Conservation (phyloP, 1,284 basidiomycete species). For the Ustilago hordei region DNA sequence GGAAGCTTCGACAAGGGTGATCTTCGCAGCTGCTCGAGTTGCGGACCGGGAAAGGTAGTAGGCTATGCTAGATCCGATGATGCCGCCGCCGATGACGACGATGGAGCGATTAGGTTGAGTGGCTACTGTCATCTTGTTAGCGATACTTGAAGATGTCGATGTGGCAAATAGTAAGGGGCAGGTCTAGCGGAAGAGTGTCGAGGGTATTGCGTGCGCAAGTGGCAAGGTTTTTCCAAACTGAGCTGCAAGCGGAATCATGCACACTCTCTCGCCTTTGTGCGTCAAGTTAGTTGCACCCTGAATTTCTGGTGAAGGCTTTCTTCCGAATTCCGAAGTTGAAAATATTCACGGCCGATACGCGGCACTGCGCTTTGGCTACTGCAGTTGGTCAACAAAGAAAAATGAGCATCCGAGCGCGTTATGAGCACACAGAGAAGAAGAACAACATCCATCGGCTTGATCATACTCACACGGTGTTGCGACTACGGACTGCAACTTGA, state of each 20-base stretch:
- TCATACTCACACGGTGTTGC: not conserved
- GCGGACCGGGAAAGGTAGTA: slow-evolving; percentile 75
- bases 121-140: slow-evolving; percentile 31
- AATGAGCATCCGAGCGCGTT: slow-evolving; percentile 24
- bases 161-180: not conserved
- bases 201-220: not conserved
- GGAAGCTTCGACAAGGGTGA: slow-evolving; percentile 81
- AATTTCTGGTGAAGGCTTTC: slow-evolving; percentile 2
- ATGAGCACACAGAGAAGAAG: slow-evolving; percentile 10
- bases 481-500: not conserved
- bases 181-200: not conserved
- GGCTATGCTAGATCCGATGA: slow-evolving; percentile 86
- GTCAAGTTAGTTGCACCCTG: slow-evolving; percentile 9
- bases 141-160: not conserved
- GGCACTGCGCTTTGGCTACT: not conserved
- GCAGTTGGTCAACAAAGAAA: not conserved
- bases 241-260: slow-evolving; percentile 2
- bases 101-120: slow-evolving; percentile 41
- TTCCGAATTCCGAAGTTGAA: slow-evolving; percentile 10
- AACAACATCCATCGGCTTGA: slow-evolving; percentile 22
- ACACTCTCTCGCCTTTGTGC: slow-evolving; percentile 6
- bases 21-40: slow-evolving; percentile 24
- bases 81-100: slow-evolving; percentile 73
- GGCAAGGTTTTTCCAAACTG: slow-evolving; percentile 15
- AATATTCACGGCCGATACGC: slow-evolving; percentile 11